A percentile compares a stretch with the other conserved stretches of the same genome.
Conservation (phyloP, 768 basidiomycete species). For the Hydnum rufescens region DNA sequence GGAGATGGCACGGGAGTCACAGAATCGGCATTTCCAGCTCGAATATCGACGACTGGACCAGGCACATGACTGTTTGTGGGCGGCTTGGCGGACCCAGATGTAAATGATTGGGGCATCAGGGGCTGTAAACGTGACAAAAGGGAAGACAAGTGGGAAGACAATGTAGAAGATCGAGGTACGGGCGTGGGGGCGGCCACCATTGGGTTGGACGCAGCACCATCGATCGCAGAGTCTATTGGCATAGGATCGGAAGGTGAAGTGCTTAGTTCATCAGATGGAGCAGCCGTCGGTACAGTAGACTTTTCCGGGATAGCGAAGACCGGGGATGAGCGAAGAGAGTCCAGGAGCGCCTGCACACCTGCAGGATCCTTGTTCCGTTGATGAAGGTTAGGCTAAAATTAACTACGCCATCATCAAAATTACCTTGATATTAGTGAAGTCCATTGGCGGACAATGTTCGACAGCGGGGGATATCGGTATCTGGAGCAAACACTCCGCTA, state of each 20-base stretch:
- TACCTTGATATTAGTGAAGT: background rate
- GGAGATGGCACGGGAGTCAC: slow-evolving; percentile 13
- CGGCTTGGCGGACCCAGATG: background rate
- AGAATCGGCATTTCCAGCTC: no score
- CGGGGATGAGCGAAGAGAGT: slow-evolving; percentile 43
- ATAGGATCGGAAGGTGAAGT: background rate
- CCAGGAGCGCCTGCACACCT: slow-evolving; percentile 49
- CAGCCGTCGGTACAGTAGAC: background rate
- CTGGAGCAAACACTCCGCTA: no score
- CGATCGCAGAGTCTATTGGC: background rate
- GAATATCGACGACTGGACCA: background rate
- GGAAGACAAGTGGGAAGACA: background rate
- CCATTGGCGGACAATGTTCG: no score
- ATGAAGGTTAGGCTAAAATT: background rate
- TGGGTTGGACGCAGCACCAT: slow-evolving; percentile 6
- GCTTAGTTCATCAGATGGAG: slow-evolving; percentile 20
- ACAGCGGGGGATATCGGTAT: no score
- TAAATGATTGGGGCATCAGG: background rate
- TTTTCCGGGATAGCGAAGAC: slow-evolving; percentile 22
- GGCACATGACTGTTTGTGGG: background rate
- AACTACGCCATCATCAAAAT: background rate
- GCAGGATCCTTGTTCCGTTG: slow-evolving; percentile 32
- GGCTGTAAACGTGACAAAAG: background rate
- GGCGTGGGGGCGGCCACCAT: slow-evolving; percentile 7
- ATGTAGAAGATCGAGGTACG: background rate